Base-by-base conservation (phyloP, 2,329 filamentous ascomycete genomes). In the Bipolaris cookei region DNA sequence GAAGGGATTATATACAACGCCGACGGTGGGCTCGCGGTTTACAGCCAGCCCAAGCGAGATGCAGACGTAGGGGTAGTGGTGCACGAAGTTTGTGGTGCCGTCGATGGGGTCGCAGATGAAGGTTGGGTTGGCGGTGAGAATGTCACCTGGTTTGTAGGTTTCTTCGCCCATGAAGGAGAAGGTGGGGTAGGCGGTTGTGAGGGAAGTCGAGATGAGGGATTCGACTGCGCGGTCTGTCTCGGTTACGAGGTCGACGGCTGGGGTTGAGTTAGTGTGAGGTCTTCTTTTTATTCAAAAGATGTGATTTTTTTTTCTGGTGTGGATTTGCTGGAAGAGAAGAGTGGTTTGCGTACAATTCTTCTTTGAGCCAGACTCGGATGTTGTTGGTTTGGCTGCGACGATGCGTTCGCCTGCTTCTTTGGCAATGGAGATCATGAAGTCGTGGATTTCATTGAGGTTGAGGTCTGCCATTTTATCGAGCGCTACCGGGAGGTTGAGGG, bases 41-140 rank as follows among this genome's bases (percentile, higher is more conserved):
- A 92, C 77, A 41, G 88, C 83, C 55, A 94, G 82, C 43, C 90
- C 90, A 32, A 94, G 86, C 10, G 89, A 91, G 77, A 93, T 88
- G 78, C 87, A 90, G 60, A 90, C 89, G 67, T 86, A 83, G 62
- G 86, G 89, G 77, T 91, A 89, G 18, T 84, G 84, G 77, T 93
- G 90, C 44, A 93, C 84, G 70, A 94, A 92, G 81, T 93, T 93
- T 48, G 88, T 91, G 6, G 86, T 92, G 70, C 89, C 90, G 77
- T 94, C 90, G 66, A 94, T 92, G 42, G 90, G 90, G 73, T 94
- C 90, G 64, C 90, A 88, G 70, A 93, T 84, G 77, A 93, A 93
- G 41, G 90, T 94, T 1, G 90, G 90, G 14, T 83, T 83, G 28
- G 82, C 75, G 0, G 86, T 88, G 44, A 94, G 80, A n/a, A 69